A percentile compares a stretch with the other conserved stretches of the same genome.
phyloP scores from a whole-genome alignment of 2,329 filamentous ascomycete genomes.

The Colletotrichum shisoi region DNA sequence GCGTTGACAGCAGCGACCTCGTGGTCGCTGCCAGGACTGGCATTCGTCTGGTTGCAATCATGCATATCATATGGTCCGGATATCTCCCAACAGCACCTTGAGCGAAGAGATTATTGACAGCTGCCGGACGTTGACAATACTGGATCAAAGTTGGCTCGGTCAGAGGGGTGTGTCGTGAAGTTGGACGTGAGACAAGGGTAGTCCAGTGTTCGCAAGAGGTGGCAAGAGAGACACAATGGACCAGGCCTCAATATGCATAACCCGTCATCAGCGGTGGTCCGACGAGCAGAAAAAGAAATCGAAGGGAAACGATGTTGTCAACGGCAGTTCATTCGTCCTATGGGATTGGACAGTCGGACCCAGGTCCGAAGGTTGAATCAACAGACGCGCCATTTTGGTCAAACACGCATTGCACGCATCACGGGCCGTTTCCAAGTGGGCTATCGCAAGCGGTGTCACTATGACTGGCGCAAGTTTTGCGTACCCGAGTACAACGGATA shows the following conservation, averaged over 20 bases:
- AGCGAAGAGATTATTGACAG: slow-evolving; percentile 24
- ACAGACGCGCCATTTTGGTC: slow-evolving; percentile 14
- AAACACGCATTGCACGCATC: neutral
- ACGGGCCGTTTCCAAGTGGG: neutral
- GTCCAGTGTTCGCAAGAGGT: neutral
- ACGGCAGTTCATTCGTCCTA: slow-evolving; percentile 12
- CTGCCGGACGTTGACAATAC: neutral
- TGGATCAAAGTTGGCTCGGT: slow-evolving; percentile 11
- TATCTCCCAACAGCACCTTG: neutral
- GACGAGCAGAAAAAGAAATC: slow-evolving; percentile 5
- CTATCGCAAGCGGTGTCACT: slow-evolving; percentile 3
- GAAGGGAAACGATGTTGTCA: slow-evolving; percentile 12
- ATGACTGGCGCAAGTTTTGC: neutral
- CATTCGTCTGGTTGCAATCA: slow-evolving; percentile 22
- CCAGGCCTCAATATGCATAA: slow-evolving; percentile 7
- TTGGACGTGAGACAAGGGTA: slow-evolving; percentile 16
- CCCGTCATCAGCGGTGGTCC: slow-evolving; percentile 13
- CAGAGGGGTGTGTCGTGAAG: slow-evolving; percentile 14
- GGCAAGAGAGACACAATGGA: slow-evolving; percentile 6
- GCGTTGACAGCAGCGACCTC: slow-evolving; percentile 25
- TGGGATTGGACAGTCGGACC: slow-evolving; percentile 26
- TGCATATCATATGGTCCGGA: neutral
- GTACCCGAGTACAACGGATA: slow-evolving; percentile 1
- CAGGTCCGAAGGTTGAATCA: slow-evolving; percentile 8
- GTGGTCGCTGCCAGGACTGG: slow-evolving; percentile 2